Base-by-base conservation (phyloP, 352 stramenopile species). In the Pythium phragmitis region DNA sequence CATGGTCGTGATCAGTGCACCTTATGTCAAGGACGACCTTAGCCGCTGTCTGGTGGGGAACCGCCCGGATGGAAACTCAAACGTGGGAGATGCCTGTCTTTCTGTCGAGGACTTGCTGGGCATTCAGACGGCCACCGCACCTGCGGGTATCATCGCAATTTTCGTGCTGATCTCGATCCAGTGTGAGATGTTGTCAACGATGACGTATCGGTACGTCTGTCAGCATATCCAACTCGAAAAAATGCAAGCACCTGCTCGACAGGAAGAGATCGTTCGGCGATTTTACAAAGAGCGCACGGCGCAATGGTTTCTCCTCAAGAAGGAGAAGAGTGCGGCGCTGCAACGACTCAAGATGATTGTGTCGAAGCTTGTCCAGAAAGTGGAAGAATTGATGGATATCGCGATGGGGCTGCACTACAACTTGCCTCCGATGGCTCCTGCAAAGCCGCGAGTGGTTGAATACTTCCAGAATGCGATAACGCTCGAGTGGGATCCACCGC, bases 381-480 rank as follows among this genome's bases (percentile, higher is more conserved):
- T 94, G 8, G 84, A 94, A 67, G 87, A 96, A 57, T 76, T 96
- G 41, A 93, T 96, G 85, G 87, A 96, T 56, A 94, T 96, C 41
- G 87, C 87, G 0, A 85, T 91, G 66, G 87, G 85, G 0, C 43
- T 96, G 8, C 79, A 96, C 58, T 80, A 94, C 65, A 94, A 91
- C 43, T 58, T 96, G 14, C 87, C 87, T 7, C 87, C 87, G 3
- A 90, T 93, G 72, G 82, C 87, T 8, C 87, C 85, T 3, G 67
- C 73, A 2, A 85, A 87, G 34, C 84, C 85, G 14, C 52, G 64
- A 14, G 61, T 80, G 14, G 60, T 89, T 11, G 82, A 91, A 7
- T 75, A 64, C 48, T 81, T 82, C 11, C 84, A 94, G 39, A 94
- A 92, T 60, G 87, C 87, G 4, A 72, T 87, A 9, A 92, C 80